Evolutionary conservation across 176 grass and related monocot species (phyloP), one percentile per base, ranked within the genome.

Genomic region (Oryza coarctata): DNA sequence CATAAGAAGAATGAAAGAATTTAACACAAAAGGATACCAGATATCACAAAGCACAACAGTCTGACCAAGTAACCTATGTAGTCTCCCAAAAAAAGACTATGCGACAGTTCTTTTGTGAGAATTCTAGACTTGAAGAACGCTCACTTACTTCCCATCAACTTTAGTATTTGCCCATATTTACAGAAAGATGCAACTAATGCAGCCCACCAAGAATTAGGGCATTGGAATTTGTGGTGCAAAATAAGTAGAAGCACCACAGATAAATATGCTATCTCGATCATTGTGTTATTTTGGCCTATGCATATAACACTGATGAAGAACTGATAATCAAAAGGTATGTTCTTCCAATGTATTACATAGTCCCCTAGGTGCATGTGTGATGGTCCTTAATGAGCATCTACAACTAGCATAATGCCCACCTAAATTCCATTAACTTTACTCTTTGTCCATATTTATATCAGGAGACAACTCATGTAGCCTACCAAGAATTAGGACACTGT

Each of bases 401-500:
- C 5, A 6, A 68, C 81, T 80, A 45, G 68, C 63, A 45, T 55
- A 35, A 67, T 68, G 23, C 34, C 79, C 81, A 68, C 11, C 38
- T 49, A 79, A 83, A 66, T 74, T 44, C 71, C 81, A 83, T 69
- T 69, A 84, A 38, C 45, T 62, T 88, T 61, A 84, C 9, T 73
- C 34, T 79, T 38, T 79, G 75, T 84, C 70, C 76, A 84, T 68
- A 88, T 80, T 74, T 80, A 88, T 81, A 88, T 69, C 7, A 84
- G 55, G 30, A 80, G 1, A 20, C 36, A 69, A 88, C 87, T 88
- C 49, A 50, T 52, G 63, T 4, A 13, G 63, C 31, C 64, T 75
- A 26, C 82, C 87, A 75, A 75, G 69, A 88, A 84, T 85, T 78
- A 90, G 84, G 87, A 84, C 76, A 80, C 43, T 45, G 22, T 63